Percentiles rank a stretch among this genome's conserved stretches.
phyloP scores from a whole-genome alignment of 257 asterid species.

The Nicotiana tomentosiformis region DNA sequence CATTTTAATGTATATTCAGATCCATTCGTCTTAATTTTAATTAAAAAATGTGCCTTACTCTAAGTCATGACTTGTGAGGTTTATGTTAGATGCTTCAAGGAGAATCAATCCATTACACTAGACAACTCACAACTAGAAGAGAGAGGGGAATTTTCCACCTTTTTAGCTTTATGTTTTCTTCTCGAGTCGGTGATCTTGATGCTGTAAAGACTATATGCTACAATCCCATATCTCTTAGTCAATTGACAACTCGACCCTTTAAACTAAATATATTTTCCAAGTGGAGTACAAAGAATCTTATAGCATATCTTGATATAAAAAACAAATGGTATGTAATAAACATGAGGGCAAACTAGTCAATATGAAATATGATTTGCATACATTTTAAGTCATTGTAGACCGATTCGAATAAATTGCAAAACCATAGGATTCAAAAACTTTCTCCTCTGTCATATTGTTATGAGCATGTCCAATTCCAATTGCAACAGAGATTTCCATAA shows the following conservation, averaged over 20 bases:
- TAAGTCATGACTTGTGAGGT: too few species aligned
- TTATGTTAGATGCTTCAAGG: not conserved
- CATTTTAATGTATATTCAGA: too few species aligned
- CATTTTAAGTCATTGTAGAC: not conserved
- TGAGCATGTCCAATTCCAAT: constrained; percentile 14
- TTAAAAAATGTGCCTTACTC: too few species aligned
- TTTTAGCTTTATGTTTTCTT: constrained; percentile 16
- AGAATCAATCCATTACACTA: not conserved
- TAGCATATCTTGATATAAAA: not conserved
- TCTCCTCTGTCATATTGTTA: not conserved
- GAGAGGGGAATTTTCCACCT: not conserved
- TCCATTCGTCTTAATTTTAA: too few species aligned
- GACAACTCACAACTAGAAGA: not conserved
- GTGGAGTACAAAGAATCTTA: not conserved
- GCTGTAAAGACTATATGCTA: not conserved
- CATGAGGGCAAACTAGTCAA: not conserved
- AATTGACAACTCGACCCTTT: not conserved
- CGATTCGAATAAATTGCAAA: not conserved
- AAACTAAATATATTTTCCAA: not conserved
- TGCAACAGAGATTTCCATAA: not conserved
- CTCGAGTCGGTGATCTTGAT: constrained; percentile 8
- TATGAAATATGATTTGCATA: not conserved
- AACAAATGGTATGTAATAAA: not conserved
- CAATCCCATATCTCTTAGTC: not conserved
- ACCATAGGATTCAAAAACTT: not conserved